phyloP scores from a whole-genome alignment of 164 flowering plant genomes.

The Vitis riparia region DNA sequence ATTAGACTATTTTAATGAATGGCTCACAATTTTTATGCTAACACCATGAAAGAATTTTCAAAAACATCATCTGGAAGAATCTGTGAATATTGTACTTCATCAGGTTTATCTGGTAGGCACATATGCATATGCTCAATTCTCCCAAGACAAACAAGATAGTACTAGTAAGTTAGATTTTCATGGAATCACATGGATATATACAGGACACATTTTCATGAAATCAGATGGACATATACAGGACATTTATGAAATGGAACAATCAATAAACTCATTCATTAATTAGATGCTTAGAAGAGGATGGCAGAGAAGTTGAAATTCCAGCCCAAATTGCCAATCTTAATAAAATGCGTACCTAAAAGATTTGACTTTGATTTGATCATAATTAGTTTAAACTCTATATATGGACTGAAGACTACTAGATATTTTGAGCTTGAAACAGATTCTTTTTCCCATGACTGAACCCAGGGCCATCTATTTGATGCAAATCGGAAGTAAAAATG shows the following conservation, averaged over 20 bases:
- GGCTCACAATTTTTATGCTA: not conserved
- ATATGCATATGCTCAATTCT: not conserved
- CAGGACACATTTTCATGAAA: too few species aligned
- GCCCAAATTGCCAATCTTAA: not conserved
- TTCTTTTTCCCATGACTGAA: not conserved
- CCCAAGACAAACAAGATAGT: not conserved
- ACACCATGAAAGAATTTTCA: conserved; percentile 1
- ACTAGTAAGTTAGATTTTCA: not conserved
- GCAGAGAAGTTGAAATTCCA: not conserved
- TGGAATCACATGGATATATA: too few species aligned
- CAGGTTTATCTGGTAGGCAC: not conserved
- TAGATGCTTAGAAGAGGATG: not conserved
- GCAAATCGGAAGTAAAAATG: not conserved
- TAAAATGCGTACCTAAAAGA: too few species aligned
- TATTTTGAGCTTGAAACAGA: too few species aligned
- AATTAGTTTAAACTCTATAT: not conserved
- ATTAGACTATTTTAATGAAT: not conserved
- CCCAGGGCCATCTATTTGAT: not conserved
- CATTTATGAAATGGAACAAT: not conserved
- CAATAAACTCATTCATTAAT: not conserved
- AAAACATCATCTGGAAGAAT: not conserved
- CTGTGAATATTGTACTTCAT: not conserved
- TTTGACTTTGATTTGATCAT: not conserved
- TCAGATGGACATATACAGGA: too few species aligned
- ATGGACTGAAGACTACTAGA: too few species aligned